phyloP scores from a whole-genome alignment of 2,329 filamentous ascomycete species.

The Xylaria sp. region DNA sequence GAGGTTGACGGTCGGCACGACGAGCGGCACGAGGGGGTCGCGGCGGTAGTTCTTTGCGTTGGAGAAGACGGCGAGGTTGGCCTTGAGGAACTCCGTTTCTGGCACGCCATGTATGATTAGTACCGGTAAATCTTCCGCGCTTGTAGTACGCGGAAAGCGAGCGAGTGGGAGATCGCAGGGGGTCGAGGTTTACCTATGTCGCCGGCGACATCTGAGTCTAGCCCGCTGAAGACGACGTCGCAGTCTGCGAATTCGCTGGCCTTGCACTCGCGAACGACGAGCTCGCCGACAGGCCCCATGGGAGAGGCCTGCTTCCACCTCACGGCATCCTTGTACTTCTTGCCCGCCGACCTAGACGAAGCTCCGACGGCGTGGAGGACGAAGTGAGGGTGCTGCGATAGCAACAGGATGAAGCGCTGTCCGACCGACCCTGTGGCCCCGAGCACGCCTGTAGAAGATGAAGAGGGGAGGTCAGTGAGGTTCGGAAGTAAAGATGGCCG shows the following conservation, averaged over 20 bases:
- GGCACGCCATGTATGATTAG: slow-evolving; percentile 7
- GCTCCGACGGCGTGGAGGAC: slow-evolving; percentile 89
- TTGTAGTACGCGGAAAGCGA: background rate
- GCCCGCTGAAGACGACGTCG: slow-evolving; percentile 90
- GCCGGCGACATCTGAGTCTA: slow-evolving; percentile 92
- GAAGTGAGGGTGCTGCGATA: slow-evolving; percentile 87
- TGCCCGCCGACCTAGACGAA: slow-evolving; percentile 87
- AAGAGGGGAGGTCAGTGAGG: background rate
- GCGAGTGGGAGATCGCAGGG: background rate
- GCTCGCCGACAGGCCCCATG: slow-evolving; percentile 81
- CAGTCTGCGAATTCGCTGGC: slow-evolving; percentile 87
- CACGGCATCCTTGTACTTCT: slow-evolving; percentile 93
- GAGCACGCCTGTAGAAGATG: slow-evolving; percentile 67
- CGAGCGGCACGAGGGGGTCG: slow-evolving; percentile 88
- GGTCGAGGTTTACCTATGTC: slow-evolving; percentile 76
- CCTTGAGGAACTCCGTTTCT: slow-evolving; percentile 92
- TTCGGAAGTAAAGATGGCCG: background rate
- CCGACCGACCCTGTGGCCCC: slow-evolving; percentile 95
- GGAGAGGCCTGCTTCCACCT: slow-evolving; percentile 92
- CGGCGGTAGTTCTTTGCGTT: slow-evolving; percentile 98
- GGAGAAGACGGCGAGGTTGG: slow-evolving; percentile 91
- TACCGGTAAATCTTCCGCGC: no score
- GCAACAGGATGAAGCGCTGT: slow-evolving; percentile 92
- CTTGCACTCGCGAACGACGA: slow-evolving; percentile 87
- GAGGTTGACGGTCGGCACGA: slow-evolving; percentile 95